Evolutionary conservation across 108 stramenopile genomes (phyloP).

Genomic region (Pseudonitzschia delicatissima): DNA sequence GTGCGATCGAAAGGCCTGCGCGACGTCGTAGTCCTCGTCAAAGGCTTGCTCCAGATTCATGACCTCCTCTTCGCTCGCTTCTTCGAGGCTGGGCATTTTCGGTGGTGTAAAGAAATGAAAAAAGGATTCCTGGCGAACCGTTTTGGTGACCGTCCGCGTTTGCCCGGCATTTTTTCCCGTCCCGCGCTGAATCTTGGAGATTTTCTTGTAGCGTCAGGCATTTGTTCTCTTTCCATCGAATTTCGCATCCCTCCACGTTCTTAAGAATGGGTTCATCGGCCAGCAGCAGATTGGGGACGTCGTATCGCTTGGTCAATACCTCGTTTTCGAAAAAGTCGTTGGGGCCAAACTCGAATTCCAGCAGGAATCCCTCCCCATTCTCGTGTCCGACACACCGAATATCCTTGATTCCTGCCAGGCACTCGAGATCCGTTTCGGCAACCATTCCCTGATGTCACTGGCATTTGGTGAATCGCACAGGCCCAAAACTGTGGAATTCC

Average conservation of each 20-base stretch:
- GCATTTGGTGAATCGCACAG: slow-evolving; percentile 69
- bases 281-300: slow-evolving; percentile 86
- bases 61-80: slow-evolving; percentile 81
- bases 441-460: slow-evolving; percentile 69
- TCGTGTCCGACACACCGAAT: slow-evolving; percentile 67
- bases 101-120: slow-evolving; percentile 88
- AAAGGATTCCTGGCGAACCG: slow-evolving; percentile 82
- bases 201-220: slow-evolving; percentile 53
- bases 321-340: slow-evolving; percentile 90
- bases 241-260: slow-evolving; percentile 75
- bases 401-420: slow-evolving; percentile 71
- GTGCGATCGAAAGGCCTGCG: slow-evolving; percentile 82
- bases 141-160: slow-evolving; percentile 68
- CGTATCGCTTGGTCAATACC: slow-evolving; percentile 85
- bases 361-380: slow-evolving; percentile 82
- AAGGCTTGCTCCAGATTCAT: slow-evolving; percentile 78
- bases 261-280: slow-evolving; percentile 92
- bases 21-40: slow-evolving; percentile 90
- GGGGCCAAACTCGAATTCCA: slow-evolving; percentile 80
- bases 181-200: slow-evolving; percentile 84
- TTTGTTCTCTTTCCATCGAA: slow-evolving; percentile 79
- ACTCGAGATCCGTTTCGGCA: slow-evolving; percentile 81
- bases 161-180: slow-evolving; percentile 84
- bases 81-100: slow-evolving; percentile 56
- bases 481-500: slow-evolving; percentile 93